Conservation (phyloP, 768 basidiomycete genomes). For the Pholiota conissans region DNA sequence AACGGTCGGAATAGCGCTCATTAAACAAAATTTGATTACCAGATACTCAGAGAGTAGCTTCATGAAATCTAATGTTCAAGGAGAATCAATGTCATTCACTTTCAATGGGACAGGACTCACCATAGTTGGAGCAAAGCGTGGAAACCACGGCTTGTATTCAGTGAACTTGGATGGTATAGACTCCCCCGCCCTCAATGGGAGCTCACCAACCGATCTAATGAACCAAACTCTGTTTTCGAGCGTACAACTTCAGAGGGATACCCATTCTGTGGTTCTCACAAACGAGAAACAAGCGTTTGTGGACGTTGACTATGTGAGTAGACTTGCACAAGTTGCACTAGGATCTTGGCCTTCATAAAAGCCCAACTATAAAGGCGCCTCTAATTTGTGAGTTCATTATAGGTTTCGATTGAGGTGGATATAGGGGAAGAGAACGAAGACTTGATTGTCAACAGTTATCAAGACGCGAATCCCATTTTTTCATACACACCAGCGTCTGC, state of each 20-base stretch:
- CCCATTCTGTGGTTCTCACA: background rate
- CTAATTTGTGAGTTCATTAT: background rate
- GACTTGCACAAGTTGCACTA: background rate
- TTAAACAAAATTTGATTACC: background rate
- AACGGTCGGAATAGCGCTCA: background rate
- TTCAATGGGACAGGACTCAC: conserved; percentile 34
- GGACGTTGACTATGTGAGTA: conserved; percentile 3
- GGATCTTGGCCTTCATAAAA: too few species aligned
- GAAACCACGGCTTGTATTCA: conserved; percentile 17
- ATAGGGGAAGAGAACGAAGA: conserved; percentile 18
- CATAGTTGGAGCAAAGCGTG: conserved; percentile 19
- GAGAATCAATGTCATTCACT: conserved; percentile 23
- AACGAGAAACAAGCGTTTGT: background rate
- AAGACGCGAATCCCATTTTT: conserved; percentile 38
- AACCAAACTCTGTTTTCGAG: background rate
- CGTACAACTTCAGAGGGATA: background rate
- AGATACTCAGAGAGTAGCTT: conserved; percentile 41
- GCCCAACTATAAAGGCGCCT: background rate
- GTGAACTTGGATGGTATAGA: conserved; percentile 14
- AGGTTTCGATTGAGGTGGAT: conserved; percentile 17
- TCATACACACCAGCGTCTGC: conserved; percentile 29
- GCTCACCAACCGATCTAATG: background rate
- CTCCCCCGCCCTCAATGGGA: conserved; percentile 1
- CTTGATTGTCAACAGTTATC: conserved; percentile 22
- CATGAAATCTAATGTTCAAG: conserved; percentile 25